These are phyloP conservation scores for Kwoniella shivajii DNA, from an alignment of 1,284 basidiomycete genomes.

Conservation along the genomic window DNA sequence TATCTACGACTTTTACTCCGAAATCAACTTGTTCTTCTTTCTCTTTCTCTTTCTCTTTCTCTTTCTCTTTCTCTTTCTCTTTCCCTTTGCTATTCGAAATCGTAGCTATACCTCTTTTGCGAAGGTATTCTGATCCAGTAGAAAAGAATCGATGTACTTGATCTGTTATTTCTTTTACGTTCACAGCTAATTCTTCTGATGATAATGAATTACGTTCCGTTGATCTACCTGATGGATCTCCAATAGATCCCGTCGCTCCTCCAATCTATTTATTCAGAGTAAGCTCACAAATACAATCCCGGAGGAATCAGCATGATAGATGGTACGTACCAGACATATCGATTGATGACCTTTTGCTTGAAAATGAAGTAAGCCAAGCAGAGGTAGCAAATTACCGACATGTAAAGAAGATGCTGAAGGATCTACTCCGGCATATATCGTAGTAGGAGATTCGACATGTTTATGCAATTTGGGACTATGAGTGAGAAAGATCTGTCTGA, in stretches of 20 bases:
- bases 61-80: not conserved
- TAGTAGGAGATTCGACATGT: conserved; percentile 51
- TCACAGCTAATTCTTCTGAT: conserved; percentile 63
- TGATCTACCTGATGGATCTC: conserved; percentile 89
- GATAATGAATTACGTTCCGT: conserved; percentile 77
- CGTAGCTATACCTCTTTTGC: conserved; percentile 15
- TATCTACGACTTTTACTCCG: conserved; percentile 68
- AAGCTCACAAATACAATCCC: not conserved
- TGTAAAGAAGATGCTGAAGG: conserved; percentile 68
- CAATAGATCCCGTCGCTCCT: conserved; percentile 93
- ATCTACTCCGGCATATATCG: conserved; percentile 87
- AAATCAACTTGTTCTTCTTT: conserved; percentile 1
- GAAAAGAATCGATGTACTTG: conserved; percentile 74
- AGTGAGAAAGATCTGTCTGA: not conserved
- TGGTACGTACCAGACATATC: conserved; percentile 71
- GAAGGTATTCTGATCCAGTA: conserved; percentile 66
- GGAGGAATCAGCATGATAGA: not conserved
- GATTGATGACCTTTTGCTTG: conserved; percentile 76
- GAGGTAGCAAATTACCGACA: conserved; percentile 73
- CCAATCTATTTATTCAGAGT: conserved; percentile 80
- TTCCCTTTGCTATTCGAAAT: conserved; percentile 6
- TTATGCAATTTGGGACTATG: conserved; percentile 39
- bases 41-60: not conserved
- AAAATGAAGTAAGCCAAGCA: conserved; percentile 86
- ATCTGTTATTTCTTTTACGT: conserved; percentile 67